Conservation (phyloP, 1,139 yeast genomes). For the Suzukiozyma palmioleophila region DNA sequence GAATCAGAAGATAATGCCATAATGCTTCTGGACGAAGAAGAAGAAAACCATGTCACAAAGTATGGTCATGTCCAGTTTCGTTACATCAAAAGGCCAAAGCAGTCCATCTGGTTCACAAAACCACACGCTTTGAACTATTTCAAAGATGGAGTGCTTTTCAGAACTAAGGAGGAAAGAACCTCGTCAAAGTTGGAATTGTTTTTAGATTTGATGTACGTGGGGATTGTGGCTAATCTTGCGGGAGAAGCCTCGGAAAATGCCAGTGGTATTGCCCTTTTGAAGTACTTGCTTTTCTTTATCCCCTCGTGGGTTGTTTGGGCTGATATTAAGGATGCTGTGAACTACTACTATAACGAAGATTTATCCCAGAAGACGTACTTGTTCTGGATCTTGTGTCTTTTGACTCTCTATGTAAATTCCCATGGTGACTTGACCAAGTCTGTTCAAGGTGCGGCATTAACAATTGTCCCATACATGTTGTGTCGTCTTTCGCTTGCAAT, state of each 20-base stretch:
- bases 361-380: conserved; percentile 50
- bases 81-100: conserved; percentile 44
- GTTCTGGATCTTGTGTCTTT: conserved; percentile 49
- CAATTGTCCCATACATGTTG: conserved; percentile 45
- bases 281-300: conserved; percentile 47
- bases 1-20: not conserved
- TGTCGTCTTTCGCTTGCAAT: conserved; percentile 39
- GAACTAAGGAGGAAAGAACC: conserved; percentile 53
- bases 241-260: conserved; percentile 50
- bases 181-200: conserved; percentile 55
- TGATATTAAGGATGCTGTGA: conserved; percentile 61
- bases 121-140: conserved; percentile 64
- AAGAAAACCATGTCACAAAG: conserved; percentile 33
- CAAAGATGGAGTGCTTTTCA: conserved; percentile 51
- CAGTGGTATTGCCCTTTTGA: conserved; percentile 42
- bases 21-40: conserved; percentile 30
- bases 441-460: conserved; percentile 35
- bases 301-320: conserved; percentile 66
- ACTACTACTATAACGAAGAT: conserved; percentile 62
- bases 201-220: conserved; percentile 61
- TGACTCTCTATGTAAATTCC: conserved; percentile 52
- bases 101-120: conserved; percentile 42
- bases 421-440: conserved; percentile 34
- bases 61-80: conserved; percentile 49
- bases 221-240: conserved; percentile 59